These are phyloP conservation scores for Asterophora parasitica DNA, from an alignment of 768 basidiomycete genomes.

Conservation along the genomic window DNA sequence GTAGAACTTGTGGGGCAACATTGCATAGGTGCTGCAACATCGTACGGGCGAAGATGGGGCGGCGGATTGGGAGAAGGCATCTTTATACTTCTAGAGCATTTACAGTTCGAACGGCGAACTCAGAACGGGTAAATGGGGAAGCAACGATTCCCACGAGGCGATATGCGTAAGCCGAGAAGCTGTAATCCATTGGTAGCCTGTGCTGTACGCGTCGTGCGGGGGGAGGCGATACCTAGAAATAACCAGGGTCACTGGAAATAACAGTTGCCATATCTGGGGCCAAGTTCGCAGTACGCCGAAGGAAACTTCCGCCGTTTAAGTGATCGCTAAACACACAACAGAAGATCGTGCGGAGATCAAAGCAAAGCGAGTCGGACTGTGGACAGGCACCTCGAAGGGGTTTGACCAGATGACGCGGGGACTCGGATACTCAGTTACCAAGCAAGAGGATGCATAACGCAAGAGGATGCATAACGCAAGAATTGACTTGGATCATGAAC, in stretches of 20 bases:
- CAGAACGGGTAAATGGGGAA: slow-evolving; percentile 9
- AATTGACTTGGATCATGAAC: no score
- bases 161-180: slow-evolving; percentile 6
- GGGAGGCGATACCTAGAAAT: slow-evolving; percentile 1
- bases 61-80: slow-evolving; percentile 12
- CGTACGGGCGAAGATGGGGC: slow-evolving; percentile 7
- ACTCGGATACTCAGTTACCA: background rate
- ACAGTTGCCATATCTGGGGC: background rate
- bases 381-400: background rate
- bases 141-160: slow-evolving; percentile 17
- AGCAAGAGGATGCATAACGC: no score
- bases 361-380: no score
- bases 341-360: background rate
- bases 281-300: slow-evolving; percentile 7
- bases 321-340: slow-evolving; percentile 5
- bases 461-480: no score
- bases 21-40: slow-evolving; percentile 30
- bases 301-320: slow-evolving; percentile 8
- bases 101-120: slow-evolving; percentile 19
- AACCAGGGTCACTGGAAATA: slow-evolving; percentile 1
- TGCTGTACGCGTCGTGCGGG: background rate
- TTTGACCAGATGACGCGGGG: background rate
- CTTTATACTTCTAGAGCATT: slow-evolving; percentile 12
- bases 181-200: background rate
- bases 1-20: slow-evolving; percentile 29